Percentiles rank a stretch among this genome's conserved stretches.
phyloP scores from a whole-genome alignment of 2,329 filamentous ascomycete genomes.

The Hortaea sp. region DNA sequence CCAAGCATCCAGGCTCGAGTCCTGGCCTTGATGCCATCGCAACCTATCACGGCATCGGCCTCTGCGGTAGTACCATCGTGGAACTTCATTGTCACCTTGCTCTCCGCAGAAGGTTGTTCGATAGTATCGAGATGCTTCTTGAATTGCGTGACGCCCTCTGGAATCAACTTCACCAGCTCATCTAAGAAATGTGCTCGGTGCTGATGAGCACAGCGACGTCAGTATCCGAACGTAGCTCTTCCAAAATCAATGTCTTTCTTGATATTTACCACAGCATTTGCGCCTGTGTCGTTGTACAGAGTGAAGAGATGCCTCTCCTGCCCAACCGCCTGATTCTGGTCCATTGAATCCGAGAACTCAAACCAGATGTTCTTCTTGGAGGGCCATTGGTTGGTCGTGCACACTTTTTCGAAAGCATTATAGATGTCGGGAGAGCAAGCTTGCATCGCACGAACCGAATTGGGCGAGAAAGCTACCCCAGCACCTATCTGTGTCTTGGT shows the following conservation, averaged over 20 bases:
- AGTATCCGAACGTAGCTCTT: slow-evolving; percentile 8
- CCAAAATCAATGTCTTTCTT: no score
- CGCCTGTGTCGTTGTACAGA: slow-evolving; percentile 13
- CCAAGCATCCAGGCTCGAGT: slow-evolving; percentile 43
- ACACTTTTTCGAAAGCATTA: slow-evolving; percentile 34
- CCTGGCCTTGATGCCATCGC: slow-evolving; percentile 52
- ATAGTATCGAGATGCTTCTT: slow-evolving; percentile 17
- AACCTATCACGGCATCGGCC: slow-evolving; percentile 45
- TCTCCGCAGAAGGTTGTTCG: slow-evolving; percentile 10
- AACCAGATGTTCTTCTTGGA: slow-evolving; percentile 32
- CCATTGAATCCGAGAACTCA: slow-evolving; percentile 30
- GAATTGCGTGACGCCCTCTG: slow-evolving; percentile 25
- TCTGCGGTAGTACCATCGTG: slow-evolving; percentile 34
- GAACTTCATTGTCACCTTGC: slow-evolving; percentile 26
- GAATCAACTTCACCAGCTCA: slow-evolving; percentile 38
- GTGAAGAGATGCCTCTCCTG: slow-evolving; percentile 17
- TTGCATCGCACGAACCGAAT: slow-evolving; percentile 44
- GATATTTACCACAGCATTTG: background rate
- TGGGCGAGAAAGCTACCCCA: slow-evolving; percentile 47
- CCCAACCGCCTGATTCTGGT: slow-evolving; percentile 10
- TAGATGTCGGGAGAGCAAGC: slow-evolving; percentile 39
- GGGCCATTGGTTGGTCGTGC: slow-evolving; percentile 29
- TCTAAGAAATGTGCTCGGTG: slow-evolving; percentile 42
- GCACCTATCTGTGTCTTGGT: slow-evolving; percentile 42
- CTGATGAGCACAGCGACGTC: no score